Conservation (phyloP, 345 rosid species). For the Cardamine resedifolia region DNA sequence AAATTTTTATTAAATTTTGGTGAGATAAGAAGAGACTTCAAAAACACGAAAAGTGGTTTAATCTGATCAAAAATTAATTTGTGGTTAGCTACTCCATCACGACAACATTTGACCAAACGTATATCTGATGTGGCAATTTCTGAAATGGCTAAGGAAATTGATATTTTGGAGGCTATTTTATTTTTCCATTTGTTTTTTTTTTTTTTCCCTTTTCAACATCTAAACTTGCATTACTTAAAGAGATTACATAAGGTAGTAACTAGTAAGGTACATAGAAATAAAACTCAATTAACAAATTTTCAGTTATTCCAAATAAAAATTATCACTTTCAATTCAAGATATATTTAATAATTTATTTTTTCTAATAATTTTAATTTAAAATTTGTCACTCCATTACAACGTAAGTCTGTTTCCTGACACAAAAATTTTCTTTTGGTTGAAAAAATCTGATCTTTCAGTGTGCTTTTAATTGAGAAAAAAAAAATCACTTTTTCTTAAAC, state of each 20-base stretch:
- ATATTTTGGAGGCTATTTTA: neutral
- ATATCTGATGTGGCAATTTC: constrained; percentile 6
- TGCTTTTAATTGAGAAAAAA: too few species aligned
- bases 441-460: too few species aligned
- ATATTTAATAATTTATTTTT: too few species aligned
- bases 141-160: neutral
- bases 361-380: too few species aligned
- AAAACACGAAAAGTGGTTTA: constrained; percentile 22
- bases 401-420: too few species aligned
- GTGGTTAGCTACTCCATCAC: constrained; percentile 8
- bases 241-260: too few species aligned
- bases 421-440: too few species aligned
- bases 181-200: neutral
- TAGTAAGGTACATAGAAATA: too few species aligned
- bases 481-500: too few species aligned
- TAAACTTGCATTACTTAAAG: neutral
- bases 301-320: neutral
- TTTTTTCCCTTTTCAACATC: neutral
- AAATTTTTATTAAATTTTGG: neutral
- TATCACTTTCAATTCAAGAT: too few species aligned
- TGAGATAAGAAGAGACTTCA: constrained; percentile 23
- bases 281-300: neutral
- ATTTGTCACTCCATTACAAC: too few species aligned
- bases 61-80: neutral
- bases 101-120: constrained; percentile 13